These are phyloP conservation scores for Annulohypoxylon maeteangense DNA, from an alignment of 495 filamentous ascomycete genomes.

Conservation along the genomic window DNA sequence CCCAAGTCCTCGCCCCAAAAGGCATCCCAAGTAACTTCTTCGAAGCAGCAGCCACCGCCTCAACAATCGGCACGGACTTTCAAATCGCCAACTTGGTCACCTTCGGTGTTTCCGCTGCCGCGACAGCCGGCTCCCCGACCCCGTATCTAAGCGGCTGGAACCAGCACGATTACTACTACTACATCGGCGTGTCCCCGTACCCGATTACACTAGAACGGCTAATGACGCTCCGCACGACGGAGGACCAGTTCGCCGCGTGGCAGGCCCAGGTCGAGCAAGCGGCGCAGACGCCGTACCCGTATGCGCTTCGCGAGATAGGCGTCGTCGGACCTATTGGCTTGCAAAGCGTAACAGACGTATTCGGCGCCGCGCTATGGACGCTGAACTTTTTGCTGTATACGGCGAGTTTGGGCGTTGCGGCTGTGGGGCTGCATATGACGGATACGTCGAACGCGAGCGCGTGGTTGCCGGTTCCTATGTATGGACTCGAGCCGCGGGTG, in stretches of 20 bases:
- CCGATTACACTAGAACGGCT: conserved; percentile 45
- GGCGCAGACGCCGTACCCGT: conserved; percentile 42
- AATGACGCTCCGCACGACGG: conserved; percentile 45
- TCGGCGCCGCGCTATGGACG: conserved; percentile 43
- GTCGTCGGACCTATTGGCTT: conserved; percentile 48
- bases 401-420: conserved; percentile 47
- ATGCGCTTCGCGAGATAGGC: conserved; percentile 50
- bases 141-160: conserved; percentile 48
- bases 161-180: conserved; percentile 58
- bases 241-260: conserved; percentile 51
- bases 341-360: conserved; percentile 35
- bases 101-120: conserved; percentile 31
- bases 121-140: conserved; percentile 31
- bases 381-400: conserved; percentile 47
- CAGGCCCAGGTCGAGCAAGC: conserved; percentile 42
- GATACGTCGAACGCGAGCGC: conserved; percentile 50
- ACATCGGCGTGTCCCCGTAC: conserved; percentile 46
- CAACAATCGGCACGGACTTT: conserved; percentile 52
- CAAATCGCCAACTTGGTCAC: conserved; percentile 45
- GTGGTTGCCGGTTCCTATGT: conserved; percentile 49
- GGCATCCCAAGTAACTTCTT: conserved; percentile 51
- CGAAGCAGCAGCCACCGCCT: conserved; percentile 50
- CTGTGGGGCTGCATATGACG: conserved; percentile 54
- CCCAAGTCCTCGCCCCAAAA: conserved; percentile 47
- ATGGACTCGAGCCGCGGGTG: conserved; percentile 44